Percentiles rank a stretch among this genome's conserved stretches.
Evolutionary conservation across 805 yeast genomes (phyloP).

Genomic region (Komagataella kurtzmanii): DNA sequence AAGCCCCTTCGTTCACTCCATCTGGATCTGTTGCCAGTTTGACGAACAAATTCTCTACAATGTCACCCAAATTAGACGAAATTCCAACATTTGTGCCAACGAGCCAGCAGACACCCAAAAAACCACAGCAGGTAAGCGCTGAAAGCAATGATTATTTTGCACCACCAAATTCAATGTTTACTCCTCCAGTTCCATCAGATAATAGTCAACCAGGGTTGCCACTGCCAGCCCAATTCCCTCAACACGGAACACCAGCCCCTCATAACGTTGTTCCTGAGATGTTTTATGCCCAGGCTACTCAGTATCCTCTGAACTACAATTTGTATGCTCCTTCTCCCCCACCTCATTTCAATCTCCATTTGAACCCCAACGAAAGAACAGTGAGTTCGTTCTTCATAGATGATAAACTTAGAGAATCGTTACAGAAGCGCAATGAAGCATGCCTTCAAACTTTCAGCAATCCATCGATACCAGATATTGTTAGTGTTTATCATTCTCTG

Average conservation of each 20-base stretch:
- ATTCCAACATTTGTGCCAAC: slow-evolving; percentile 37
- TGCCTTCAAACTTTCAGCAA: slow-evolving; percentile 51
- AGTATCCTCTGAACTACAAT: slow-evolving; percentile 48
- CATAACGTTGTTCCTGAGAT: slow-evolving; percentile 3
- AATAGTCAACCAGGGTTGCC: slow-evolving; percentile 3
- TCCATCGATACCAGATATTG: slow-evolving; percentile 55
- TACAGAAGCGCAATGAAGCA: slow-evolving; percentile 69
- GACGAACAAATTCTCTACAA: slow-evolving; percentile 25
- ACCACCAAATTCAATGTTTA: slow-evolving; percentile 8
- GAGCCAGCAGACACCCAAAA: slow-evolving; percentile 3
- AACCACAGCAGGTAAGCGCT: slow-evolving; percentile 9
- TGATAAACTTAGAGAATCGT: slow-evolving; percentile 52
- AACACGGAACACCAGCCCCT: neutral
- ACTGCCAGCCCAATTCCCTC: neutral
- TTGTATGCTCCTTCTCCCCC: slow-evolving; percentile 85
- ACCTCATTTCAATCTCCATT: slow-evolving; percentile 46
- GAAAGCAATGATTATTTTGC: slow-evolving; percentile 17
- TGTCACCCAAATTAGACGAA: slow-evolving; percentile 34
- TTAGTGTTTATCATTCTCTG: slow-evolving; percentile 74
- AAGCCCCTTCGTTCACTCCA: slow-evolving; percentile 43
- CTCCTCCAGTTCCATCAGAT: slow-evolving; percentile 3
- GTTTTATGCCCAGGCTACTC: neutral
- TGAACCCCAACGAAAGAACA: slow-evolving; percentile 60
- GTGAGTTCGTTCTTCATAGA: slow-evolving; percentile 62
- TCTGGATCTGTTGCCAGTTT: slow-evolving; percentile 8